Percentiles rank a stretch among this genome's conserved stretches.
Conservation (phyloP, 2,329 filamentous ascomycete genomes). For the Penicillium sp. region DNA sequence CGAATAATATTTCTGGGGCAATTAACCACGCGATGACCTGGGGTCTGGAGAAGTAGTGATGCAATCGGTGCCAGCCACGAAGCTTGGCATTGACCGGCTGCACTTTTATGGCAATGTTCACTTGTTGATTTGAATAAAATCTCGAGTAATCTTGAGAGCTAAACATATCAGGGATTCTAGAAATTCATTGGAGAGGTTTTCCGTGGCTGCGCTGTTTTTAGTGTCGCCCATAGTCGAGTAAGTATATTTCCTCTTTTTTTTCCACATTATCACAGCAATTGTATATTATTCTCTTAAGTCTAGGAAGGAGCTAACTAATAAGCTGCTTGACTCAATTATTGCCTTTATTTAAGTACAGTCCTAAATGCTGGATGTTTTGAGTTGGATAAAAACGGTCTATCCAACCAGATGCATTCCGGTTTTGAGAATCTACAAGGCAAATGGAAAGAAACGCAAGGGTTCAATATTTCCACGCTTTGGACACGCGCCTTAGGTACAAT, state of each 20-base stretch:
- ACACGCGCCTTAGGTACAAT: background rate
- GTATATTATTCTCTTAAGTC: background rate
- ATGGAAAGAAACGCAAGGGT: background rate
- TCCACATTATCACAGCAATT: too few species aligned
- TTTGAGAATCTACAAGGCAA: background rate
- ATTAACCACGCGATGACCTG: background rate
- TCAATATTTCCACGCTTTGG: too few species aligned
- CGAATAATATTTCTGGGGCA: constrained; percentile 2
- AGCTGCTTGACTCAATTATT: background rate
- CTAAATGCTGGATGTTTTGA: background rate
- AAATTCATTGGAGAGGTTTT: background rate
- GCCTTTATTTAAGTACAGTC: background rate
- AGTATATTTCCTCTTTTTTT: background rate
- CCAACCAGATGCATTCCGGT: background rate
- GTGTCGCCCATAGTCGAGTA: background rate
- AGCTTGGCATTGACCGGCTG: constrained; percentile 1
- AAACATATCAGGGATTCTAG: background rate
- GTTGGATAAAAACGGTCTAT: background rate
- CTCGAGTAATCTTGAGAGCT: accelerated
- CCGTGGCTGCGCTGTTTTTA: background rate
- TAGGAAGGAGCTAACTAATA: background rate
- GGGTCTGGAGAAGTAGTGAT: constrained; percentile 8
- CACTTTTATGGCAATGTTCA: background rate
- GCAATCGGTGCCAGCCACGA: constrained; percentile 17
- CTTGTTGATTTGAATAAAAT: background rate